Base-by-base conservation (phyloP, 768 basidiomycete species). In the Hericium coralloides region DNA sequence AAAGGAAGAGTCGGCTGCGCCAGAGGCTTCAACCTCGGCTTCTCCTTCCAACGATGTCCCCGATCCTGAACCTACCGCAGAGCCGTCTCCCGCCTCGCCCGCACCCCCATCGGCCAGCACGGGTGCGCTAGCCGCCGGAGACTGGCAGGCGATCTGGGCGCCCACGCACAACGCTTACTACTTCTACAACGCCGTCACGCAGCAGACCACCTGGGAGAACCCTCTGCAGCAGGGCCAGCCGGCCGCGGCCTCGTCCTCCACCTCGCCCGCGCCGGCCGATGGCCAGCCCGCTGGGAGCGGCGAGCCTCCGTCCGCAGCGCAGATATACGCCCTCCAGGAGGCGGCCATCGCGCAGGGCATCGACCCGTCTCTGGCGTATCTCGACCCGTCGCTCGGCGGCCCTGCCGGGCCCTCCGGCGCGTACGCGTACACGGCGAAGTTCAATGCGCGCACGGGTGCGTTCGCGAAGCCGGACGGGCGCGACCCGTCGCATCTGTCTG, bases 161-260 rank as follows among this genome's bases (percentile, higher is more conserved):
- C 81, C 88, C 1, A 76, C 84, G 59, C 82, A 89, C 73, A 87
- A 80, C 69, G 77, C 87, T 10, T 93, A 93, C 72, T 93, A 93
- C 69, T 93, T 92, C 74, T 88, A 78, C 77, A 93, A 92, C 70
- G 57, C 81, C 10, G 68, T 72, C 58, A 91, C 90, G 0, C 76
- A 84, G 54, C 82, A 92, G 72, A 92, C 90, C 17, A 92, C 90
- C 2, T 92, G 91, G 91, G 72, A 74, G 26, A 92, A 92, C 65
- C 90, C 90, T 10, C 74, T 93, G 41, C 73, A 80, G 47, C 70
- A 56, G 20, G 17, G 18, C 50, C 17, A 18, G 47, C 38, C 51
- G 17, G 17, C 25, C 50, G 39, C 31, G 23, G 23, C 18, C 17
- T 36, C 63, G n/a, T n/a, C 58, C 31, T 57, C 56, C 38, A 26